Conservation (phyloP, 352 stramenopile species). For the Phytophthora foliorum region DNA sequence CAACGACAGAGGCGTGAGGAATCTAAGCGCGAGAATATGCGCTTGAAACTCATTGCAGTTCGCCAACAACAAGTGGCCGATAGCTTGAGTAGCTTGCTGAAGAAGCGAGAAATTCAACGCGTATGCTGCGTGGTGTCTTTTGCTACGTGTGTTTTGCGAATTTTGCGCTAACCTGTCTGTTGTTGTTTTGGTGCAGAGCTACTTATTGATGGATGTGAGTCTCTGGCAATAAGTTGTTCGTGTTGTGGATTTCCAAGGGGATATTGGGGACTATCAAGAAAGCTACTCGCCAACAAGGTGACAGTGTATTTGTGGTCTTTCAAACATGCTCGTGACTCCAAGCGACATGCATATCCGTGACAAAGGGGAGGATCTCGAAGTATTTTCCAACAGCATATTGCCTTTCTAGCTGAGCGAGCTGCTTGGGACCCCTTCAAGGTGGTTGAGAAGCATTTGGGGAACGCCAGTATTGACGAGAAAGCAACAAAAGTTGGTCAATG, state of each 20-base stretch:
- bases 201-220: constrained; percentile 19
- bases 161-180: constrained; percentile 4
- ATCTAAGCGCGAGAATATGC: constrained; percentile 40
- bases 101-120: constrained; percentile 27
- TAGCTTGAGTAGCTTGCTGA: constrained; percentile 44
- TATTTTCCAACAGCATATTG: constrained; percentile 33
- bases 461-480: constrained; percentile 39
- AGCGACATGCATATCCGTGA: constrained; percentile 34
- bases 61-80: constrained; percentile 49
- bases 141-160: background rate
- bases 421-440: constrained; percentile 39
- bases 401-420: constrained; percentile 29
- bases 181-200: constrained; percentile 7
- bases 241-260: constrained; percentile 19
- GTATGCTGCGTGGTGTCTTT: constrained; percentile 8
- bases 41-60: constrained; percentile 43
- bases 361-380: constrained; percentile 28
- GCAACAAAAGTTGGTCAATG: too few species aligned
- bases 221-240: constrained; percentile 10
- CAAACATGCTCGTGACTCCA: constrained; percentile 22
- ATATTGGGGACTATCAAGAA: constrained; percentile 28
- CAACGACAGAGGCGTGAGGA: constrained; percentile 23
- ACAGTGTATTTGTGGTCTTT: constrained; percentile 33
- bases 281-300: constrained; percentile 23
- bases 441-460: constrained; percentile 34